phyloP scores from a whole-genome alignment of 257 asterid species.

The Schizonepeta tenuifolia region DNA sequence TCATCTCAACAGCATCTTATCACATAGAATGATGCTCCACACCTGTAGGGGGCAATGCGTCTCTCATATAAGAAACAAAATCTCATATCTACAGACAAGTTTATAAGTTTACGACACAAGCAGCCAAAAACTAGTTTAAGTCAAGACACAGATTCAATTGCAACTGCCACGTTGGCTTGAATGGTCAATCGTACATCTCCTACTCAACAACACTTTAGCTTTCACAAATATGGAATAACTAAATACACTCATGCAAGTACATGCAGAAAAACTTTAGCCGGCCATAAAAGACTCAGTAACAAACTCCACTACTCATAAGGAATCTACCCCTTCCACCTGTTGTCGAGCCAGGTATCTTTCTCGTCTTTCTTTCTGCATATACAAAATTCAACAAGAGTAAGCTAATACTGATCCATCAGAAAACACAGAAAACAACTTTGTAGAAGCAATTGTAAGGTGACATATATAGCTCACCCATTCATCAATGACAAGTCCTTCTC shows the following conservation, averaged over 20 bases:
- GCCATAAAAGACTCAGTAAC: slow-evolving; percentile 20
- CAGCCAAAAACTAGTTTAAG: slow-evolving; percentile 34
- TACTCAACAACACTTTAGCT: slow-evolving; percentile 33
- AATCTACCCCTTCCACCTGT: slow-evolving; percentile 80
- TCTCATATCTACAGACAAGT: slow-evolving; percentile 33
- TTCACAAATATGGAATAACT: slow-evolving; percentile 32
- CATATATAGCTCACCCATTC: slow-evolving; percentile 77
- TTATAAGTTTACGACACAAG: not conserved
- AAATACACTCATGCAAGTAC: slow-evolving; percentile 36
- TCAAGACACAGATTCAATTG: slow-evolving; percentile 37
- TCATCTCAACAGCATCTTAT: not conserved
- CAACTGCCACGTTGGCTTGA: slow-evolving; percentile 2
- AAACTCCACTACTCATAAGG: slow-evolving; percentile 48
- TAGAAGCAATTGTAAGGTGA: not conserved
- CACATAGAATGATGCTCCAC: not conserved
- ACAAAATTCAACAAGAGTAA: slow-evolving; percentile 8
- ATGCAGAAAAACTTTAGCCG: slow-evolving; percentile 28
- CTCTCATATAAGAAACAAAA: slow-evolving; percentile 34
- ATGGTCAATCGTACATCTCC: slow-evolving; percentile 17
- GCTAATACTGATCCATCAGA: slow-evolving; percentile 9
- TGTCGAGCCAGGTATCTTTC: slow-evolving; percentile 94
- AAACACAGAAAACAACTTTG: not conserved
- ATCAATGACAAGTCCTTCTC: slow-evolving; percentile 93
- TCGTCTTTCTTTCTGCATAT: slow-evolving; percentile 87
- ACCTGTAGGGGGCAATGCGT: not conserved